Evolutionary conservation across 208 protist genomes (phyloP).

Genomic region (Acanthamoeba lenticulata): DNA sequence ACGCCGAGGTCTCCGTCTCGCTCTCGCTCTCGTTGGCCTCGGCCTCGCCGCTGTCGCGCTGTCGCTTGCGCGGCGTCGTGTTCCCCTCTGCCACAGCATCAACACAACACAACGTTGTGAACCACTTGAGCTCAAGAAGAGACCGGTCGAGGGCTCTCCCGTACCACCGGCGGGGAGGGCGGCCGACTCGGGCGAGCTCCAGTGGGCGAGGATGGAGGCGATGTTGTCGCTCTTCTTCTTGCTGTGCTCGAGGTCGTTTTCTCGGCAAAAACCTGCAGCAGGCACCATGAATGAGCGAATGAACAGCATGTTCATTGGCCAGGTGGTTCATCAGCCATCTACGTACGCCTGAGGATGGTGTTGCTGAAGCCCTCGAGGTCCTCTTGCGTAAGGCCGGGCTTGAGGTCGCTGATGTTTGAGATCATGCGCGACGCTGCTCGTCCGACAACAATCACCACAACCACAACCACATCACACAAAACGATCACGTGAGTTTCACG

Average conservation of each 20-base stretch:
- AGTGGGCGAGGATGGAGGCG: conserved; percentile 6
- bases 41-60: background rate
- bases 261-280: background rate
- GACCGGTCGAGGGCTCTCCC: background rate
- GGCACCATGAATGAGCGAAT: background rate
- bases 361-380: conserved; percentile 18
- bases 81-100: no score
- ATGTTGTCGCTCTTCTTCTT: background rate
- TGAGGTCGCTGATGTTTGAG: background rate
- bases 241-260: background rate
- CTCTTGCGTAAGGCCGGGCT: background rate
- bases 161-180: background rate
- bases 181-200: background rate
- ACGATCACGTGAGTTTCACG: background rate
- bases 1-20: conserved; percentile 1
- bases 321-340: no score
- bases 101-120: no score
- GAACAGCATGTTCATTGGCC: no score
- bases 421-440: background rate
- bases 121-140: no score
- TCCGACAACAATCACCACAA: background rate
- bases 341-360: conserved; percentile 6
- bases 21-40: background rate
- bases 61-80: background rate
- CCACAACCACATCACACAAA: background rate